A percentile compares a stretch with the other conserved stretches of the same genome.
Conservation (phyloP, 2,329 filamentous ascomycete species). For the Colletotrichum karsti region DNA sequence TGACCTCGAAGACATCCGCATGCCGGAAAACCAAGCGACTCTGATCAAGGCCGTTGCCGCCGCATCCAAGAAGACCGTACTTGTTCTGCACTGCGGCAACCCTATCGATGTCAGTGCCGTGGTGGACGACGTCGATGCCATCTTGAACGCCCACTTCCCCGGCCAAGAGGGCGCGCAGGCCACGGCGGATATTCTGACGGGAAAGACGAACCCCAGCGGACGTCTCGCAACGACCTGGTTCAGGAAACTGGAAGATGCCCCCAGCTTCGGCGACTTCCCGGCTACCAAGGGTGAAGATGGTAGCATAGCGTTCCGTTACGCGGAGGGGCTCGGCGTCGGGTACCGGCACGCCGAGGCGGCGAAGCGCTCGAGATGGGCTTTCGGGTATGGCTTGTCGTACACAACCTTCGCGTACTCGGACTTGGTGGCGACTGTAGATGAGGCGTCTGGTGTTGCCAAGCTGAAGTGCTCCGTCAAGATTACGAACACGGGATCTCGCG, state of each 20-base stretch:
- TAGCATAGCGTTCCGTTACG: not conserved
- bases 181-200: conserved; percentile 22
- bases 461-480: conserved; percentile 55
- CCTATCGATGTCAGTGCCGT: conserved; percentile 25
- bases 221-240: conserved; percentile 28
- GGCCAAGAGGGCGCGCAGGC: conserved; percentile 27
- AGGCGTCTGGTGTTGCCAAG: conserved; percentile 31
- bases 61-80: conserved; percentile 3
- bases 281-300: conserved; percentile 15
- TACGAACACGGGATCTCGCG: conserved; percentile 33
- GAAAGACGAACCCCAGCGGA: conserved; percentile 24
- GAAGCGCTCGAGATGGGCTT: conserved; percentile 10
- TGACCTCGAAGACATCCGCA: conserved; percentile 24
- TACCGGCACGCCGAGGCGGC: conserved; percentile 15
- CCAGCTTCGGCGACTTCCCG: conserved; percentile 26
- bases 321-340: conserved; percentile 15
- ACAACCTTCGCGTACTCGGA: conserved; percentile 20
- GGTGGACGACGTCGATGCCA: conserved; percentile 21
- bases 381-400: conserved; percentile 23
- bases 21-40: conserved; percentile 22
- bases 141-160: conserved; percentile 26
- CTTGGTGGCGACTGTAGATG: not conserved
- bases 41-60: conserved; percentile 27
- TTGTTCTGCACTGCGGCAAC: conserved; percentile 21
- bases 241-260: conserved; percentile 20